Evolutionary conservation across 768 basidiomycete species (phyloP).

Genomic region (Naganishia antarctica): DNA sequence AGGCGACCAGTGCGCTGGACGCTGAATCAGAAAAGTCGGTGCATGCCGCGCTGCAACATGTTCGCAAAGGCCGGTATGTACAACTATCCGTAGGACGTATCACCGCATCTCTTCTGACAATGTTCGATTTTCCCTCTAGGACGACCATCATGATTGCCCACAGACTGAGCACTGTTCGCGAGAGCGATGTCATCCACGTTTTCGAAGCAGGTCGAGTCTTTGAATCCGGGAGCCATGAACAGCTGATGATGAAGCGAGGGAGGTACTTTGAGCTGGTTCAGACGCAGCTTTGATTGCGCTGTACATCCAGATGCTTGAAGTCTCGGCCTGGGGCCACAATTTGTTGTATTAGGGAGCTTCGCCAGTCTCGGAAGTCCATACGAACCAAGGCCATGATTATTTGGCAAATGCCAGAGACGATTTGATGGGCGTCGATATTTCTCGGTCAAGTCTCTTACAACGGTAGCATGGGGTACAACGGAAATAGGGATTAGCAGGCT

Average conservation of each 20-base stretch:
- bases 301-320: too few species aligned
- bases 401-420: too few species aligned
- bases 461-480: too few species aligned
- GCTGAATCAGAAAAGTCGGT: slow-evolving; percentile 8
- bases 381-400: too few species aligned
- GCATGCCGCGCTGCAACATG: slow-evolving; percentile 22
- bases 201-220: slow-evolving; percentile 43
- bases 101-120: neutral
- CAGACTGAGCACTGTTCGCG: slow-evolving; percentile 40
- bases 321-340: too few species aligned
- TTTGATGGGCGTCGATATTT: too few species aligned
- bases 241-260: slow-evolving; percentile 38
- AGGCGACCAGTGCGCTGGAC: slow-evolving; percentile 44
- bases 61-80: slow-evolving; percentile 32
- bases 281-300: slow-evolving; percentile 30
- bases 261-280: slow-evolving; percentile 44
- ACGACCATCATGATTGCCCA: slow-evolving; percentile 49
- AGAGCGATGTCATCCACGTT: slow-evolving; percentile 43
- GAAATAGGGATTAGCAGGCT: too few species aligned
- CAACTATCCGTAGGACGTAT: too few species aligned
- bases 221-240: slow-evolving; percentile 41
- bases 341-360: too few species aligned
- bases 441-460: too few species aligned
- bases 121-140: neutral
- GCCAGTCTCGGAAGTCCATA: too few species aligned